Evolutionary conservation across 768 basidiomycete species (phyloP).

Genomic region (Pleurotus pulmonarius): DNA sequence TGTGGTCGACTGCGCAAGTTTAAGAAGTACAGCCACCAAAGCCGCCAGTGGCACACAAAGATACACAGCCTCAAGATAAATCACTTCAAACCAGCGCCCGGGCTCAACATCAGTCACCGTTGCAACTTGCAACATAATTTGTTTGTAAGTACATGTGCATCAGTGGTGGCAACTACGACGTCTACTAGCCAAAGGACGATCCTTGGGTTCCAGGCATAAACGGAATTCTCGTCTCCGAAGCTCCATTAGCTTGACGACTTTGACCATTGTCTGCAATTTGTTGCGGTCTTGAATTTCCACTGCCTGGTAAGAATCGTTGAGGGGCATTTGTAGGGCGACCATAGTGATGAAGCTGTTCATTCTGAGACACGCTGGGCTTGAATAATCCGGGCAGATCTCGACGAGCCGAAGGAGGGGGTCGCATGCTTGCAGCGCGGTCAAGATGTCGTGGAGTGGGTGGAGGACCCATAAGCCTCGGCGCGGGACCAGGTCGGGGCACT

Average conservation of each 20-base stretch:
- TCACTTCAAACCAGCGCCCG: too few species aligned
- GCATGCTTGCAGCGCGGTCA: conserved; percentile 19
- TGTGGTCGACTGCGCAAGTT: too few species aligned
- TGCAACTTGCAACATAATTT: too few species aligned
- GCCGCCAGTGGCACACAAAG: too few species aligned
- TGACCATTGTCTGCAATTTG: conserved; percentile 17
- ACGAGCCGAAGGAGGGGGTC: neutral
- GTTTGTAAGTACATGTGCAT: too few species aligned
- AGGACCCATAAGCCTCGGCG: conserved; percentile 43
- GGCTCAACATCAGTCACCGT: too few species aligned
- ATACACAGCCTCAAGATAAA: too few species aligned
- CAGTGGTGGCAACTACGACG: too few species aligned
- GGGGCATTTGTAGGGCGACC: conserved; percentile 1
- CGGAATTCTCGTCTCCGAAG: too few species aligned
- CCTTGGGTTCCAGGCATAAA: conserved; percentile 25
- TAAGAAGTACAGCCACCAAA: too few species aligned
- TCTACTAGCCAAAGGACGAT: conserved; percentile 10
- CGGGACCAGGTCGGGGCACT: conserved; percentile 11
- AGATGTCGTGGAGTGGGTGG: conserved; percentile 46
- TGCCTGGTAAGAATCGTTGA: conserved; percentile 9
- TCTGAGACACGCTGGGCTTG: neutral
- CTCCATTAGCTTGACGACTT: too few species aligned
- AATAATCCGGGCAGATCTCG: neutral
- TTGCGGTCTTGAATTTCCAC: conserved; percentile 1
- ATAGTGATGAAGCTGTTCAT: neutral